These are phyloP conservation scores for Rhizopogon rudus DNA, from an alignment of 768 basidiomycete species.

Conservation along the genomic window DNA sequence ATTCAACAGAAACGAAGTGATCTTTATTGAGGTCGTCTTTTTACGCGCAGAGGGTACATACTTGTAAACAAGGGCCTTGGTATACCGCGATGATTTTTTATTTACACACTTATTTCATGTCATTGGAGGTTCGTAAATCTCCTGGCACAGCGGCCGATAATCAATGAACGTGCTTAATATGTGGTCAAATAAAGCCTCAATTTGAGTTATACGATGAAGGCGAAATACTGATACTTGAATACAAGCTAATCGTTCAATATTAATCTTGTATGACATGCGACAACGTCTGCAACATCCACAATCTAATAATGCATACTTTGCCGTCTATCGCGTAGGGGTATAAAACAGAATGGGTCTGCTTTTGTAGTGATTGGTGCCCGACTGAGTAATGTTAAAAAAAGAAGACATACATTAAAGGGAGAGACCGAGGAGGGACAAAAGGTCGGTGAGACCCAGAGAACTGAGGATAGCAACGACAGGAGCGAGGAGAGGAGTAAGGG, in stretches of 20 bases:
- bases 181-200: no score
- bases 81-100: no score
- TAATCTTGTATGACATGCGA: not conserved
- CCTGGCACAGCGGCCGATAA: no score
- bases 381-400: not conserved
- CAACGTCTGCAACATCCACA: not conserved
- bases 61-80: no score
- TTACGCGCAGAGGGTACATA: no score
- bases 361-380: not conserved
- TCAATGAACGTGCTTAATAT: no score
- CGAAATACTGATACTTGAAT: no score
- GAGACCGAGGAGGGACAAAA: slow-evolving; percentile 22
- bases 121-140: no score
- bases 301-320: not conserved
- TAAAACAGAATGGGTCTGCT: slow-evolving; percentile 1
- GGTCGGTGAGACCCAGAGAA: slow-evolving; percentile 14
- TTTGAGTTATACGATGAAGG: no score
- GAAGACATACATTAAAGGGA: slow-evolving; percentile 5
- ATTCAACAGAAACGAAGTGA: no score
- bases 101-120: no score
- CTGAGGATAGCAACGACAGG: slow-evolving; percentile 14
- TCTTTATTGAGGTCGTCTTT: no score
- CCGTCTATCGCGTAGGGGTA: not conserved
- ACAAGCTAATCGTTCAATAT: not conserved
- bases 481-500: slow-evolving; percentile 17